Evolutionary conservation across 2,329 filamentous ascomycete genomes (phyloP).

Genomic region (Emmonsiellopsis sp.): DNA sequence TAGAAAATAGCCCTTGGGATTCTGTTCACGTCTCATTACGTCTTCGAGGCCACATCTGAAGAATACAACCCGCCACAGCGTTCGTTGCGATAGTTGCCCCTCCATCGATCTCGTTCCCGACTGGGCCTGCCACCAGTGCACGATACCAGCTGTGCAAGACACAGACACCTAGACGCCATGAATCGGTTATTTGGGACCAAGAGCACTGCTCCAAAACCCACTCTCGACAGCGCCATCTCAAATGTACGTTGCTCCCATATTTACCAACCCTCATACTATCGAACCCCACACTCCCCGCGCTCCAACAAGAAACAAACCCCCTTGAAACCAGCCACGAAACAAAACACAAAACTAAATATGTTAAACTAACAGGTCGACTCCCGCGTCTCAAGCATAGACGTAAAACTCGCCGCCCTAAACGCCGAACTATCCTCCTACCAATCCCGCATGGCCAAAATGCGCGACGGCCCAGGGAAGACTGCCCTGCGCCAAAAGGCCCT

Average conservation of each 20-base stretch:
- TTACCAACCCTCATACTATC: background rate
- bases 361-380: constrained; percentile 55
- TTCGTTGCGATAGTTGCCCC: too few species aligned
- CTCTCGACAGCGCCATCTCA: constrained; percentile 70
- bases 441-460: constrained; percentile 80
- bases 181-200: constrained; percentile 93
- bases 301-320: constrained; percentile 1
- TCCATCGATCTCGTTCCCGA: too few species aligned
- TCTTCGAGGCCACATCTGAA: too few species aligned
- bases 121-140: background rate
- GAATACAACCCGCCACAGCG: too few species aligned
- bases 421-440: constrained; percentile 85
- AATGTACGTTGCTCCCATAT: constrained; percentile 50
- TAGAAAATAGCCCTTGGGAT: too few species aligned
- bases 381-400: constrained; percentile 78
- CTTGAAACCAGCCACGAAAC: background rate
- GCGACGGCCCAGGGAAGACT: constrained; percentile 86
- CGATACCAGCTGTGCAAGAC: background rate
- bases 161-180: constrained; percentile 47
- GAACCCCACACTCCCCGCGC: background rate
- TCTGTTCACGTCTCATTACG: too few species aligned
- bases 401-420: constrained; percentile 87
- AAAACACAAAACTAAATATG: background rate
- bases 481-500: constrained; percentile 91
- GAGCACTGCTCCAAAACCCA: constrained; percentile 79